Base-by-base conservation (phyloP, 306 rosid species). In the Acmispon strigosus region DNA sequence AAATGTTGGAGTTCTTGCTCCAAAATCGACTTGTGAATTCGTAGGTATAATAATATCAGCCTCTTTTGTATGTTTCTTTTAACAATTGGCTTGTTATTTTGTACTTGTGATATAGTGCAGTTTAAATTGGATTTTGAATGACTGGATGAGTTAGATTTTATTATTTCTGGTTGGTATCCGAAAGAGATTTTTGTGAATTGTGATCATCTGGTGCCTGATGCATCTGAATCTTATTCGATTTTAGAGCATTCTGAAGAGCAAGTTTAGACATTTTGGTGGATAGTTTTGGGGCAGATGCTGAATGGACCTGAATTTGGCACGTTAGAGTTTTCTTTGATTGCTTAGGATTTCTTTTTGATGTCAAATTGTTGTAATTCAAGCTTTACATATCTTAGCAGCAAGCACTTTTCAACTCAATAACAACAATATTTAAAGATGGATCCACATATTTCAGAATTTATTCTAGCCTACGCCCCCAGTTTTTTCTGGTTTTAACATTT, bases 1-100 rank as follows among this genome's bases (percentile, higher is more conserved):
- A 18, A 91, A 85, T 87, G 96, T 91, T 18, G 99, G 97, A 54
- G 77, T 95, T 77, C 62, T 95, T 61, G 32, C 39, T 77, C 96
- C 99, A 15, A 82, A 85, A 58, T 81, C 96, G 62, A 43, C 82
- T 29, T 81, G 74, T 80, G 91, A 88, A 49, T 95, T 89, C 81
- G 73, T 86, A 62, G 99, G 99, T 95, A 89, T 63, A 86, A 6
- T 32, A 4, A 5, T 63, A 49, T 2, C 32, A 9, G 19, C 41
- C 52, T 36, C 34, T 48, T 24, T 62, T 44, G 39, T 43, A 13
- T 55, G 73, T 53, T 69, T 29, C 8, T 34, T 54, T 48, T 73
- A 14, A 7, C 5, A 32, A 27, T 51, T 42, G 43, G 32, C 12
- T 50, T 51, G 29, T 24, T 9, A 19, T 66, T 70, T 8, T 43